Evolutionary conservation across 495 filamentous ascomycete genomes (phyloP), one percentile per base, ranked within the genome.

Genomic region (Hypoxylon intermedium): DNA sequence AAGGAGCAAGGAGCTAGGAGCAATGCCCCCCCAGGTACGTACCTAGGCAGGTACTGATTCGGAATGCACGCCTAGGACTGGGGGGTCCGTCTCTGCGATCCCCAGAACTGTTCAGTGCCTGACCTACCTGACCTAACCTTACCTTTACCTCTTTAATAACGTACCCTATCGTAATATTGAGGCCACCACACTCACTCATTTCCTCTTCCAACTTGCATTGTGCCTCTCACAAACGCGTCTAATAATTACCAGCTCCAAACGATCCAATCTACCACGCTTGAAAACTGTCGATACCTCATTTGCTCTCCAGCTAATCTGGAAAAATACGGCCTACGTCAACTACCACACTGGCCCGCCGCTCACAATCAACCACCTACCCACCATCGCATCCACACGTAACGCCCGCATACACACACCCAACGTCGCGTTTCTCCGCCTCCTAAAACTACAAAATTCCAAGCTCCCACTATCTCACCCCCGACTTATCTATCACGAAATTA

Each of bases 101-200:
- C 4, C 24, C 28, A 18, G 11, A 4, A n/a, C 13, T 21, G n/a
- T n/a, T n/a, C n/a, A n/a, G n/a, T n/a, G n/a, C n/a, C 28, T 21
- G 5, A 21, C 15, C 15, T 48, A 33, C 44, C 26, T 47, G n/a
- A 18, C 16, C 6, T 33, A 2, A 34, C 9, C 18, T 18, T 21
- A 26, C 20, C 31, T 28, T 20, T 21, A 56, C 24, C 34, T 49
- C 40, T 49, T 50, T 50, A 61, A 61, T 54, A 49, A 45, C 21
- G 23, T 59, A 52, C 20, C 56, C 46, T 51, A 50, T 45, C 33
- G 47, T 46, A 59, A 50, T 58, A 63, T 58, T 44, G 43, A 64
- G 48, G 53, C 43, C 48, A 47, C 53, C 58, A 48, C 53, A 51
- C 41, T 58, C 46, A 58, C 46, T 52, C 40, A 24, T 34, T 13